Evolutionary conservation across 495 filamentous ascomycete species (phyloP), one percentile per base, ranked within the genome.

Genomic region (Penicillium alfredii): DNA sequence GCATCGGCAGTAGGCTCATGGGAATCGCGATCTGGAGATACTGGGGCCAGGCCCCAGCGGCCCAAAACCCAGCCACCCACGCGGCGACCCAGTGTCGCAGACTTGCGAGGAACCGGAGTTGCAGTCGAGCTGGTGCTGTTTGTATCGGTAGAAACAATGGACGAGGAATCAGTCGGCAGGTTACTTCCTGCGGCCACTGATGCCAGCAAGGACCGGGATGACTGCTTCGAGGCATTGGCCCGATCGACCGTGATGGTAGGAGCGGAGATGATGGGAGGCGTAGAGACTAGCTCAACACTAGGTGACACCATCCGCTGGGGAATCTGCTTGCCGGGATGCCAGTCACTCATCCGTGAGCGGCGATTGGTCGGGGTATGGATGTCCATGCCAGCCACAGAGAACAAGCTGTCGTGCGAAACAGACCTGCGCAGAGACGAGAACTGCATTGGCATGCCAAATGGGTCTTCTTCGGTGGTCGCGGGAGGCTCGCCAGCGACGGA

Each of bases 61-160:
- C 74, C 71, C 6, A 70, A 60, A 3, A 78, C 66, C 74, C 74
- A 79, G 14, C 73, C 72, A 6, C 74, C 73, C 23, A 76, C 45
- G 12, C 68, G 69, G 22, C 64, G 66, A 14, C 62, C 49, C 3
- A 74, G 40, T 3, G 60, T 64, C 4, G 60, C 32, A 22, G 61
- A 42, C 30, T 64, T 56, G 25, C 45, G 38, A 8, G 41, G 49
- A 1, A 25, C 42, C 4, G 47, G 43, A 0, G 49, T 51, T 13
- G 49, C 29, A 6, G 56, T 49, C 19, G 55, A 56, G 6, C 37
- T 42, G 6, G 49, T 56, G 22, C 50, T 49, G 36, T 48, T 53
- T 36, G 50, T 58, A 11, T 56, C 51, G 12, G 45, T 31, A 1
- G 58, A 60, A 7, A 33, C 22, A 8, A 51, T 18, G 18, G 55